phyloP scores from a whole-genome alignment of 805 yeast genomes.

The Lipomyces lipofer region DNA sequence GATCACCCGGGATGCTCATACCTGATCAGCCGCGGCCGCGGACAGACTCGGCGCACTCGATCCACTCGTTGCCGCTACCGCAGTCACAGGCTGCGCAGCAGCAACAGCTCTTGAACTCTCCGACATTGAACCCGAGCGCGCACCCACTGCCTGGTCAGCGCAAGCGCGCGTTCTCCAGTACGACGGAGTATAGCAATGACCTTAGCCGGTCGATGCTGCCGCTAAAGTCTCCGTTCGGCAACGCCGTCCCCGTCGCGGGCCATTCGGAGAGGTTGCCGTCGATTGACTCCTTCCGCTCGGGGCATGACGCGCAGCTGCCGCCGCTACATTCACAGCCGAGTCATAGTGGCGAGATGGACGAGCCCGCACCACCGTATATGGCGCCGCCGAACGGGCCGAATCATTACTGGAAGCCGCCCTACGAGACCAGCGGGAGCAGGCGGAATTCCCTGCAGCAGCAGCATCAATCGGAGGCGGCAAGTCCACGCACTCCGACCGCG shows the following conservation, averaged over 20 bases:
- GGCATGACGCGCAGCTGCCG: constrained; percentile 3
- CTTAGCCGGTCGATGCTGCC: constrained; percentile 11
- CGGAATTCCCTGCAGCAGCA: background rate
- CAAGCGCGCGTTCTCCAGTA: constrained; percentile 31
- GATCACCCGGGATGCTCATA: constrained; percentile 10
- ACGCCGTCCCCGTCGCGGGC: background rate
- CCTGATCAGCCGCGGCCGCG: constrained; percentile 17
- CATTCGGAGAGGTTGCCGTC: constrained; percentile 32
- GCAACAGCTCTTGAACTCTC: constrained; percentile 4
- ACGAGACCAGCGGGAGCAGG: constrained; percentile 9
- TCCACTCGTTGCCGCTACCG: constrained; percentile 12
- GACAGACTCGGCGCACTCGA: constrained; percentile 15
- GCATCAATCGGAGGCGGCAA: background rate
- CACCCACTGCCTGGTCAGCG: constrained; percentile 14
- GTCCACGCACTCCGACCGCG: constrained; percentile 1
- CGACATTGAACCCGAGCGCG: constrained; percentile 1
- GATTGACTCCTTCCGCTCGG: constrained; percentile 27
- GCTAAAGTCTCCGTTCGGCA: constrained; percentile 6
- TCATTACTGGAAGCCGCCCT: constrained; percentile 27
- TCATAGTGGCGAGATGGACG: background rate
- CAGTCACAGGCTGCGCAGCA: constrained; percentile 6
- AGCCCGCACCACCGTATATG: constrained; percentile 16
- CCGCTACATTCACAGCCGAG: background rate
- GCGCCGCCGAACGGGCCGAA: constrained; percentile 24
- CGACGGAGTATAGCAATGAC: constrained; percentile 18